phyloP scores from a whole-genome alignment of 2,329 filamentous ascomycete species.

The Trichoderma aggressivum region DNA sequence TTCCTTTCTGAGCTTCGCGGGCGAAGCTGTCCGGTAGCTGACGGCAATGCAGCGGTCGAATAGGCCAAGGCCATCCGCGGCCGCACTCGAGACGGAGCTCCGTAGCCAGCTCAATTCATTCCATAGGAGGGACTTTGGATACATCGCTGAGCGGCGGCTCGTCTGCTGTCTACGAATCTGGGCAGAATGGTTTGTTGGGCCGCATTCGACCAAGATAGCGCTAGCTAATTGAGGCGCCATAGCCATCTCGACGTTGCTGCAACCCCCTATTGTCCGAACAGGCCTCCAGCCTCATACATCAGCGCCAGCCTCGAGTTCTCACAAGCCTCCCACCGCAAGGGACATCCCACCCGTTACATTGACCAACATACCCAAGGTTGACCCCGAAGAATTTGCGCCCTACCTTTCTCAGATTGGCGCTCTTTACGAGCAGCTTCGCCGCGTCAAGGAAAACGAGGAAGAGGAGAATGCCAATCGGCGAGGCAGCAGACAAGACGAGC shows the following conservation, averaged over 20 bases:
- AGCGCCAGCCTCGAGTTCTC: slow-evolving; percentile 64
- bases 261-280: slow-evolving; percentile 84
- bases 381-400: slow-evolving; percentile 73
- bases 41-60: slow-evolving; percentile 37
- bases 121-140: slow-evolving; percentile 80
- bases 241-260: slow-evolving; percentile 92
- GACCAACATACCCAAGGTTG: slow-evolving; percentile 81
- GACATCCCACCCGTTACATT: slow-evolving; percentile 93
- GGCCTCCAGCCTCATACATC: slow-evolving; percentile 77
- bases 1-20: background rate
- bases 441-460: slow-evolving; percentile 74
- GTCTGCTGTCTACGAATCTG: slow-evolving; percentile 64
- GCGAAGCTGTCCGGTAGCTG: slow-evolving; percentile 18
- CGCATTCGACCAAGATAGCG: background rate
- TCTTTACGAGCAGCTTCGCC: slow-evolving; percentile 83
- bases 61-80: slow-evolving; percentile 46
- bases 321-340: slow-evolving; percentile 77
- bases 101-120: slow-evolving; percentile 81
- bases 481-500: slow-evolving; percentile 42
- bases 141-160: slow-evolving; percentile 57
- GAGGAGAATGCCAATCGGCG: slow-evolving; percentile 46
- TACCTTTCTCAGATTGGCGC: slow-evolving; percentile 84
- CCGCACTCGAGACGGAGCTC: slow-evolving; percentile 66
- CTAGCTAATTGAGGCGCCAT: slow-evolving; percentile 12
- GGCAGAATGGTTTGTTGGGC: slow-evolving; percentile 67